These are phyloP conservation scores for Hericium erinaceus DNA, from an alignment of 768 basidiomycete species.

Conservation along the genomic window DNA sequence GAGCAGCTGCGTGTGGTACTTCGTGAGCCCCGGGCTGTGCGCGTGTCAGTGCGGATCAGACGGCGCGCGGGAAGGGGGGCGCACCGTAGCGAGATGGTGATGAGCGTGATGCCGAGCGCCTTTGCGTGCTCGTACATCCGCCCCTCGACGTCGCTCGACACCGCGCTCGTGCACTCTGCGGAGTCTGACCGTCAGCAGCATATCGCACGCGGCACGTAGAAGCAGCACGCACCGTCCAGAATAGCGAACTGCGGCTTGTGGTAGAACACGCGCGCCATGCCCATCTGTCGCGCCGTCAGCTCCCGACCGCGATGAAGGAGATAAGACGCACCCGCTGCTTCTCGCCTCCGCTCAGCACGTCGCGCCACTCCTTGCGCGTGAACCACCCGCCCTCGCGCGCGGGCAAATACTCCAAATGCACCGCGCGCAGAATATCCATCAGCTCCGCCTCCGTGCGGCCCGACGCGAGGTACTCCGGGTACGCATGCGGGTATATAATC, in stretches of 20 bases:
- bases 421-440: conserved; percentile 68
- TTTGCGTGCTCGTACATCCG: conserved; percentile 93
- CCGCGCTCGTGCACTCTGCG: conserved; percentile 88
- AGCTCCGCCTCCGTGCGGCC: conserved; percentile 63
- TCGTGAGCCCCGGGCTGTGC: conserved; percentile 68
- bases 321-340: conserved; percentile 69
- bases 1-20: conserved; percentile 83
- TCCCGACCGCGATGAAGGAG: conserved; percentile 2
- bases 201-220: too few relatives aligned
- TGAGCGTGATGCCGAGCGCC: conserved; percentile 78
- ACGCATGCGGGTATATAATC: conserved; percentile 86
- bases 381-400: conserved; percentile 84
- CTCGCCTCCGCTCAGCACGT: conserved; percentile 93
- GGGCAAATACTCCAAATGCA: conserved; percentile 78
- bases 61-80: conserved; percentile 7
- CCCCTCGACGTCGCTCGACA: conserved; percentile 93
- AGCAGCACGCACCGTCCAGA: conserved; percentile 60
- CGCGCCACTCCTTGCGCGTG: conserved; percentile 91
- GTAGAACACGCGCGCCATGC: conserved; percentile 88
- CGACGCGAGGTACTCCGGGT: conserved; percentile 53
- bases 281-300: conserved; percentile 48
- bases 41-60: not conserved
- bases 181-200: not conserved
- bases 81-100: conserved; percentile 84
- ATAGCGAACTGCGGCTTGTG: conserved; percentile 77